Evolutionary conservation across 805 yeast species (phyloP).

Genomic region (Kluyveromyces lactis): DNA sequence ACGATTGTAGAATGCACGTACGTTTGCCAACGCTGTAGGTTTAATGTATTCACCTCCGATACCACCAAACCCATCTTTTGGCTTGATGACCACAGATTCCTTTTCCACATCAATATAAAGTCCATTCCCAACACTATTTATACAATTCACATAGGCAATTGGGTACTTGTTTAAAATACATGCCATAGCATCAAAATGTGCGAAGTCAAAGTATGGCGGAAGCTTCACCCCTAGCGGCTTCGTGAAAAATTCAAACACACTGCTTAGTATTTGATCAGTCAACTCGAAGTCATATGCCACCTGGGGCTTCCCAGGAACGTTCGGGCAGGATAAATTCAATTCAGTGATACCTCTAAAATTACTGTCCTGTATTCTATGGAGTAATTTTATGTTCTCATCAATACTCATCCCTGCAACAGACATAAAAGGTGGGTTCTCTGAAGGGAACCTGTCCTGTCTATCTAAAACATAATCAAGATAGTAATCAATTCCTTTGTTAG

Average conservation of each 20-base stretch:
- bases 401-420: conserved; percentile 28
- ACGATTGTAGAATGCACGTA: conserved; percentile 26
- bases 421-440: conserved; percentile 16
- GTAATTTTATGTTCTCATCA: conserved; percentile 19
- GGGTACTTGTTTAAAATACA: conserved; percentile 22
- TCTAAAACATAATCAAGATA: conserved; percentile 20
- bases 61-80: conserved; percentile 28
- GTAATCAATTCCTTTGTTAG: conserved; percentile 25
- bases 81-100: conserved; percentile 26
- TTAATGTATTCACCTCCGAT: conserved; percentile 28
- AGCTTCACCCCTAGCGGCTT: conserved; percentile 26
- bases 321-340: conserved; percentile 27
- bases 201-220: conserved; percentile 28
- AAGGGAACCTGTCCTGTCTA: conserved; percentile 14
- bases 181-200: conserved; percentile 26
- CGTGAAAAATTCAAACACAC: conserved; percentile 21
- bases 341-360: conserved; percentile 23
- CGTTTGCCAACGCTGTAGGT: conserved; percentile 28
- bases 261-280: conserved; percentile 17
- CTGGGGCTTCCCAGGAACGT: conserved; percentile 29
- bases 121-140: conserved; percentile 27
- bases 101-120: conserved; percentile 22
- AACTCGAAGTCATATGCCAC: conserved; percentile 26
- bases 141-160: conserved; percentile 23
- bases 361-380: conserved; percentile 20